phyloP scores from a whole-genome alignment of 805 yeast genomes.

The Lipomyces kockii region DNA sequence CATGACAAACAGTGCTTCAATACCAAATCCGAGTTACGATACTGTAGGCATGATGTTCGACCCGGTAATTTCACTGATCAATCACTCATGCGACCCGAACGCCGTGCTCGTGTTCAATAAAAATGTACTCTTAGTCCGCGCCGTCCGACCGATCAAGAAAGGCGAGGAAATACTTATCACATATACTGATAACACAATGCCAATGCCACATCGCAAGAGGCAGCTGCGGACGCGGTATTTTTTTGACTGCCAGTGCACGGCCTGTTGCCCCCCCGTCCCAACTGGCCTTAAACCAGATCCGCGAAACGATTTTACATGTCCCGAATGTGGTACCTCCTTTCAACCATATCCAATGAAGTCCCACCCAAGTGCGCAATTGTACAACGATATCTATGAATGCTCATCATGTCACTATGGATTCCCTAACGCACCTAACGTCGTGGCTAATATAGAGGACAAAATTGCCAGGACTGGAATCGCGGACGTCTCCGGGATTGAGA shows the following conservation, averaged over 20 bases:
- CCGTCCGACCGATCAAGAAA: constrained; percentile 14
- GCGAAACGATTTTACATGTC: constrained; percentile 20
- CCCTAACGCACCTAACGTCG: constrained; percentile 11
- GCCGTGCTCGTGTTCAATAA: constrained; percentile 16
- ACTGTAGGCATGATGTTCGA: constrained; percentile 29
- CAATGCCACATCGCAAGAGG: constrained; percentile 9
- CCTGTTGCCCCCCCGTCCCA: constrained; percentile 11
- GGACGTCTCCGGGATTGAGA: not conserved
- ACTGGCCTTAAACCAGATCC: not conserved
- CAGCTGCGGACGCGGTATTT: constrained; percentile 17
- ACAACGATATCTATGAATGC: constrained; percentile 12
- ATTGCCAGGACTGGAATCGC: not conserved
- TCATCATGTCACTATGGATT: constrained; percentile 12
- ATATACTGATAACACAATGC: constrained; percentile 29
- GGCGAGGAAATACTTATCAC: constrained; percentile 32
- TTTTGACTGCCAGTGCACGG: constrained; percentile 24
- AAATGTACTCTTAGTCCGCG: constrained; percentile 8
- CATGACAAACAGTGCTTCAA: constrained; percentile 14
- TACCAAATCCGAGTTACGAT: constrained; percentile 17
- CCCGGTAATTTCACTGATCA: constrained; percentile 25
- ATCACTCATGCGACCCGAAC: constrained; percentile 37
- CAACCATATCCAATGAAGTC: constrained; percentile 13
- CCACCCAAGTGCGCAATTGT: not conserved
- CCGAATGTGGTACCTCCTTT: constrained; percentile 12
- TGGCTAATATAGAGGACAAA: not conserved